Percentiles rank a stretch among this genome's conserved stretches.
phyloP scores from a whole-genome alignment of 495 filamentous ascomycete species.

The Amorphotheca resinae region DNA sequence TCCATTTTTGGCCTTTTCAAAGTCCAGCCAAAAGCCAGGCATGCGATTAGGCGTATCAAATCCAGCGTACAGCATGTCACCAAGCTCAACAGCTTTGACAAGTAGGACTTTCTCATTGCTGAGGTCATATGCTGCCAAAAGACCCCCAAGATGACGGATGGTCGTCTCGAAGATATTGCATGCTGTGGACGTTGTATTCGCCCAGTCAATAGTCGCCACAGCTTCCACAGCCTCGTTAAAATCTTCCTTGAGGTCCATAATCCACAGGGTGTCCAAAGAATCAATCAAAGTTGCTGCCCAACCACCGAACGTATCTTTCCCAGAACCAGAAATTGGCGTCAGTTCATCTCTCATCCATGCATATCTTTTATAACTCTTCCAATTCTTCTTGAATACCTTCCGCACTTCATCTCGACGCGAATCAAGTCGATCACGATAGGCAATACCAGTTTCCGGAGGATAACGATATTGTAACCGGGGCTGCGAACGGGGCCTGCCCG shows the following conservation, averaged over 20 bases:
- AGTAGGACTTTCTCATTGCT: conserved; percentile 58
- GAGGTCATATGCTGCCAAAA: conserved; percentile 70
- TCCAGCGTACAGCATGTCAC: conserved; percentile 70
- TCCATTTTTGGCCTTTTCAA: conserved; percentile 18
- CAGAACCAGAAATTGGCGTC: conserved; percentile 45
- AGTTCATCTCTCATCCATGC: conserved; percentile 80
- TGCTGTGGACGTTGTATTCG: conserved; percentile 42
- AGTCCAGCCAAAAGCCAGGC: conserved; percentile 74
- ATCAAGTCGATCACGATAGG: neutral
- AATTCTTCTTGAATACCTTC: conserved; percentile 26
- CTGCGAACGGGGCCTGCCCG: neutral
- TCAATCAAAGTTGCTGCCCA: conserved; percentile 95
- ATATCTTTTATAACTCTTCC: conserved; percentile 66
- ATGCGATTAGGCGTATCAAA: conserved; percentile 95
- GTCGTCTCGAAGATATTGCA: conserved; percentile 77
- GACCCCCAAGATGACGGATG: conserved; percentile 72
- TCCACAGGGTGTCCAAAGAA: conserved; percentile 76
- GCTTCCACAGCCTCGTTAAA: conserved; percentile 71
- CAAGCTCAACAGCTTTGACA: conserved; percentile 76
- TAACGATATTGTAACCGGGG: neutral
- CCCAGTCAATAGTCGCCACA: conserved; percentile 76
- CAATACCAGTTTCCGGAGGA: neutral
- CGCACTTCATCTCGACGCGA: neutral
- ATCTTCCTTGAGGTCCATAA: conserved; percentile 79
- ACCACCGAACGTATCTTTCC: conserved; percentile 66